These are phyloP conservation scores for Sugiyamaella americana DNA, from an alignment of 805 yeast species.

Conservation along the genomic window DNA sequence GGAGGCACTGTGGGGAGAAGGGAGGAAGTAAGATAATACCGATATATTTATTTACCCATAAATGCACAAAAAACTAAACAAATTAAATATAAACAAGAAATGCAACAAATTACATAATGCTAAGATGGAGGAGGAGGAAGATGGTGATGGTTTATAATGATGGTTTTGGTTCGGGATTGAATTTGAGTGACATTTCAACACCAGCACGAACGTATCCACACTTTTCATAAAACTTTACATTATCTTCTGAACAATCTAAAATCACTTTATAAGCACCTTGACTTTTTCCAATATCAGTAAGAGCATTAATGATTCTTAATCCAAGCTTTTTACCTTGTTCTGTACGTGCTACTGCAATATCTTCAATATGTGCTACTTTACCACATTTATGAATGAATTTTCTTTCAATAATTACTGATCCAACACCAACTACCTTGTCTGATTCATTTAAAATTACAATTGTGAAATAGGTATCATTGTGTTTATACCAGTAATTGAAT, in stretches of 20 bases:
- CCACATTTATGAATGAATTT: conserved; percentile 81
- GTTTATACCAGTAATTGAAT: conserved; percentile 52
- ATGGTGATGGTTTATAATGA: conserved; percentile 11
- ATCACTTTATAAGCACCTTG: conserved; percentile 82
- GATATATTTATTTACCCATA: background rate
- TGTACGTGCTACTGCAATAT: conserved; percentile 67
- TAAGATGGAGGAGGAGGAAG: background rate
- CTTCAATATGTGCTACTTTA: conserved; percentile 89
- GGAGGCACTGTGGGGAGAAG: background rate
- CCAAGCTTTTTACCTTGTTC: conserved; percentile 89
- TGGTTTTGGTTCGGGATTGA: conserved; percentile 18
- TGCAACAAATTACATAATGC: background rate
- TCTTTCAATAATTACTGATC: conserved; percentile 71
- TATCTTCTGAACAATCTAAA: conserved; percentile 79
- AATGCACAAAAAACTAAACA: background rate
- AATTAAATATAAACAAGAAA: background rate
- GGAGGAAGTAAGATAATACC: too few relatives aligned
- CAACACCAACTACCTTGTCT: conserved; percentile 69
- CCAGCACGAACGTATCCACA: conserved; percentile 62
- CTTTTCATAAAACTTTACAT: conserved; percentile 79
- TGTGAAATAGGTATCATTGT: conserved; percentile 53
- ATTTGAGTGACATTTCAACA: conserved; percentile 31
- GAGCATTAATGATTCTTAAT: conserved; percentile 50
- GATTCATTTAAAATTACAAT: conserved; percentile 54
- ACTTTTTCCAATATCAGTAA: conserved; percentile 52